Base-by-base conservation (phyloP, 2,329 filamentous ascomycete species). In the Neonectria magnoliae region DNA sequence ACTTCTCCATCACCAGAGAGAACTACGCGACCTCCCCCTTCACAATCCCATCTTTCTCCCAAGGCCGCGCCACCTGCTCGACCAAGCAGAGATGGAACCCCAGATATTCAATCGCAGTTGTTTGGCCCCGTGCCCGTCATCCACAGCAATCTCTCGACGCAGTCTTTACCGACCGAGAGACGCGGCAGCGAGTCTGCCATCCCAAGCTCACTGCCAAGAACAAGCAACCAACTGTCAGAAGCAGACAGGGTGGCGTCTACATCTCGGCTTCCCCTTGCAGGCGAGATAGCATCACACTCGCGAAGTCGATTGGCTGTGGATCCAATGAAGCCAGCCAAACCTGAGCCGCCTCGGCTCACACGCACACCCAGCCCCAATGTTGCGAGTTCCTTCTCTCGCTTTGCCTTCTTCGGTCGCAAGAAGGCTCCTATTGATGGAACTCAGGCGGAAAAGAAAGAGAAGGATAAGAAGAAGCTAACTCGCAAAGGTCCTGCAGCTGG, bases 401-500 rank as follows among this genome's bases (percentile, higher is more conserved):
- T 97, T 76, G 91, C 91, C 1, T 85, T 97, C 58, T 97, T 97
- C 72, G 84, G 90, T 9, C 88, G 91, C 68, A 89, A 89, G 14
- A 97, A 93, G 77, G 84, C 87, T 0, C 83, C 87, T 1, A 76
- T 86, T 4, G 84, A 88, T 45, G 76, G 78, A n/a, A 65, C 79
- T 11, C 78, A 77, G 20, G 64, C 76, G 1, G 85, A 89, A n/a
- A 88, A 86, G 75, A 83, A 85, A 41, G 88, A 90, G 2, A 74
- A 73, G 31, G 53, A 62, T 5, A 71, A 72, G 27, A 72, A 72
- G 52, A 76, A 72, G 50, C 50, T 53, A 3, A 25, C 82, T 25
- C 87, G 91, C 29, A 95, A 93, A 78, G 94, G 95, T 0, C 95
- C 95, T 22, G 88, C 87, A 16, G 95, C 95, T 44, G 95, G 95